Evolutionary conservation across 345 rosid species (phyloP), one percentile per base, ranked within the genome.

Genomic region (Bruguiera parviflora): DNA sequence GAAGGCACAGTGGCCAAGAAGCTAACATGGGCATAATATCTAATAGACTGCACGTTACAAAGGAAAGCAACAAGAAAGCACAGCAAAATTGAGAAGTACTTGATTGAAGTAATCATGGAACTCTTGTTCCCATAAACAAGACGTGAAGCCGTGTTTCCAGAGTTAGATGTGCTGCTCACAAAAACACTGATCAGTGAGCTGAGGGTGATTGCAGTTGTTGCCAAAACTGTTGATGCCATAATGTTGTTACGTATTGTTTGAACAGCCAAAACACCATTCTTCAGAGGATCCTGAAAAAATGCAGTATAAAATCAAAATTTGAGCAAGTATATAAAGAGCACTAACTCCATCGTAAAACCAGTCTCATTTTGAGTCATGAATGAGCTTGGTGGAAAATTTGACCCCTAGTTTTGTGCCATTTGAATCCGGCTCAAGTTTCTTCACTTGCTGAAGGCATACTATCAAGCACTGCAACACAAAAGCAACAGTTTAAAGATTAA

Each of bases 141-240:
- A 58, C 67, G 27, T 3, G 89, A 80, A 0, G 80, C 78, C 0
- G 83, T 27, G 25, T 75, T 79, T 62, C 68, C 56, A 4, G 90
- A 81, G 69, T 70, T 77, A 4, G 97, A 84, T 13, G 86, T 72
- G 83, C 90, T 88, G 88, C 96, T 89, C 53, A 86, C 96, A 28
- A 88, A 87, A 64, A 94, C 90, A 59, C 92, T 78, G 65, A 94
- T 91, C 60, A 91, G 84, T 22, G 98, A 94, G 73, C 92, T 84
- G 28, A 94, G 90, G 69, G 98, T 88, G 73, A 94, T 94, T 56
- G 97, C 95, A 46, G 92, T 81, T n/a, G 92, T 94, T 55, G 96
- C 97, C 78, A 91, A 78, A 64, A 91, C 89, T 0, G 98, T 94
- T 2, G 98, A 94, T 66, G 98, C 97, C 98, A 94, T 94, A 62